A percentile compares a stretch with the other conserved stretches of the same genome.
These are phyloP conservation scores for Cordyceps cicadae DNA, from an alignment of 2,329 filamentous ascomycete species.

Conservation along the genomic window DNA sequence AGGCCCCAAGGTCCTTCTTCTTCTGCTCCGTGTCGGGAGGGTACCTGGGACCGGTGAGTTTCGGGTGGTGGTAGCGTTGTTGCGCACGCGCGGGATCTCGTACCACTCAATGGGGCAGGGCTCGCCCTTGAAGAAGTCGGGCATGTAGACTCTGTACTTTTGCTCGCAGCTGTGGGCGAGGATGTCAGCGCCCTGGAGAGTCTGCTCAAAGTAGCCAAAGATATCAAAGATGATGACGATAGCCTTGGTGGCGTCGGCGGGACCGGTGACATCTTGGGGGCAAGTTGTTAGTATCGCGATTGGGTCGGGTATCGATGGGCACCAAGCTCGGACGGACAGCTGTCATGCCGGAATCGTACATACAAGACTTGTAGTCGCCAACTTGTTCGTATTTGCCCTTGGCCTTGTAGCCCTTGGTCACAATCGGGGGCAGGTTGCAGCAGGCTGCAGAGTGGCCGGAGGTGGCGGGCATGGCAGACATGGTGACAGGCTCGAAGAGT, in stretches of 20 bases:
- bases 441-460: slow-evolving; percentile 48
- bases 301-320: background rate
- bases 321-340: background rate
- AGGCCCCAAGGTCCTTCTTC: slow-evolving; percentile 46
- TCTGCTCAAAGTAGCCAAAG: slow-evolving; percentile 63
- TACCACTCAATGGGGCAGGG: slow-evolving; percentile 49
- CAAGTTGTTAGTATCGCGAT: slow-evolving; percentile 8
- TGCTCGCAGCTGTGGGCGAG: slow-evolving; percentile 46
- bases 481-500: slow-evolving; percentile 17
- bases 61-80: background rate
- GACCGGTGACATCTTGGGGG: slow-evolving; percentile 37
- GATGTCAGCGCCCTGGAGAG: slow-evolving; percentile 62
- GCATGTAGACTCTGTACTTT: slow-evolving; percentile 81
- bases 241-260: slow-evolving; percentile 43
- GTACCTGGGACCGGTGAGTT: slow-evolving; percentile 33
- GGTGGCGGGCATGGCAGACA: slow-evolving; percentile 43
- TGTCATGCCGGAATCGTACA: slow-evolving; percentile 3
- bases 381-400: slow-evolving; percentile 51
- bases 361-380: slow-evolving; percentile 46
- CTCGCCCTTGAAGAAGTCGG: slow-evolving; percentile 79
- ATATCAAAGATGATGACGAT: slow-evolving; percentile 46
- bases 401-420: slow-evolving; percentile 44
- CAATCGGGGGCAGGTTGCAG: slow-evolving; percentile 51
- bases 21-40: slow-evolving; percentile 59
- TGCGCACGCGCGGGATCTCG: slow-evolving; percentile 7